Conservation (phyloP, 345 rosid species). For the Euphorbia tirucalli region DNA sequence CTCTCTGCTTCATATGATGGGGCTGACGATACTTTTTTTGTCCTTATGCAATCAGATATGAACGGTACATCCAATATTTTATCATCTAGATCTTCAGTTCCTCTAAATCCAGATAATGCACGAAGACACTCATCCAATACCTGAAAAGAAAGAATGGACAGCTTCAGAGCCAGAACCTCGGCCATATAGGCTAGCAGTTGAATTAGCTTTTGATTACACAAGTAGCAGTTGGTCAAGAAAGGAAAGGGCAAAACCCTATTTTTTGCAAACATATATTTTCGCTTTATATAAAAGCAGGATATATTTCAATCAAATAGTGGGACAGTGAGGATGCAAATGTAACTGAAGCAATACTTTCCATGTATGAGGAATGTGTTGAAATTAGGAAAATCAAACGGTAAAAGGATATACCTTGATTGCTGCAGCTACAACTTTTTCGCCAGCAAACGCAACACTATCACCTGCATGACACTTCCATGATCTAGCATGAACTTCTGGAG, state of each 20-base stretch:
- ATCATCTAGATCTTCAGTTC: constrained; percentile 82
- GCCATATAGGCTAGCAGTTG: not conserved
- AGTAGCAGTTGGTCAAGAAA: not conserved
- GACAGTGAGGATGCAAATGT: not conserved
- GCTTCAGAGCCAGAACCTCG: not conserved
- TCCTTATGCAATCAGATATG: constrained; percentile 75
- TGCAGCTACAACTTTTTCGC: constrained; percentile 74
- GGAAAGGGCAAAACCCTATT: not conserved
- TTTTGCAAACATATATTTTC: not conserved
- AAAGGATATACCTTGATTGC: constrained; percentile 59
- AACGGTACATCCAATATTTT: constrained; percentile 66
- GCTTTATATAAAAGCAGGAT: not conserved
- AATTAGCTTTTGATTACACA: not conserved
- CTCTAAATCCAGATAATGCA: constrained; percentile 87
- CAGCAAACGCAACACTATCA: constrained; percentile 43
- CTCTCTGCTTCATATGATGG: constrained; percentile 63
- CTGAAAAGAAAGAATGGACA: constrained; percentile 35
- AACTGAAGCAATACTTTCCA: not conserved
- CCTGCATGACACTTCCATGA: constrained; percentile 53
- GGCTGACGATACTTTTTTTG: constrained; percentile 78
- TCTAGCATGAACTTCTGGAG: constrained; percentile 44
- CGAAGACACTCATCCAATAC: constrained; percentile 91
- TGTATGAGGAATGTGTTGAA: not conserved
- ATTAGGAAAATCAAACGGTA: not conserved
- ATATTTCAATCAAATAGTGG: not conserved